Base-by-base conservation (phyloP, 2,329 filamentous ascomycete species). In the Neophaeococcomyces aloes region DNA sequence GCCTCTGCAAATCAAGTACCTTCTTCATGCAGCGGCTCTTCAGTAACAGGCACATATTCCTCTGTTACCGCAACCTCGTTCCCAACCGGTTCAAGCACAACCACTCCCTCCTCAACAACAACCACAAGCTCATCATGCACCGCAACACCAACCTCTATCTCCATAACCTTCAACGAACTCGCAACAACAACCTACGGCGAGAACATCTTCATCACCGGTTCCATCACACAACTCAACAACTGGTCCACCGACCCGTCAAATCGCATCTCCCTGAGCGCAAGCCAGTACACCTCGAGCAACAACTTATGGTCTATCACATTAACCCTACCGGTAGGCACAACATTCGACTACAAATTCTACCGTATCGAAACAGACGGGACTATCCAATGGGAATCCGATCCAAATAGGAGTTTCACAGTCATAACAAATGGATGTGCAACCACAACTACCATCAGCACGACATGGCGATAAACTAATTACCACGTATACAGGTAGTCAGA, bases 311-410 rank as follows among this genome's bases (percentile, higher is more conserved):
- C 63, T 36, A 69, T 60, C 0, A 73, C 71, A 0, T 56, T 85
- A 19, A 64, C 61, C 1, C 60, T 86, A 10, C 61, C 67, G 0
- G 66, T 75, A 0, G 80, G 79, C 2, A 65, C 67, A 33, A 62
- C 59, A 2, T 65, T 86, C 32, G 54, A 78, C 62, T 85, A 84
- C 60, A 86, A 86, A 65, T 86, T 75, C 56, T 72, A 85, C 55
- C 73, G 74, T 35, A 69, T 79, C 29, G 67, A 68, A 46, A 56
- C 60, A 1, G 70, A 74, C 53, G 76, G 78, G 0, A 64, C 63
- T 0, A 61, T 81, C 7, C 67, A 62, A 2, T 86, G 81, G 81
- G 81, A 86, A 64, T 66, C 64, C 38, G 80, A 81, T 50, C 62
- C 66, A 3, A 67, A 70, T 48, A 59, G 64, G 21, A 54, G 45